phyloP scores from a whole-genome alignment of 768 basidiomycete genomes.

The Coprinellus micaceus region DNA sequence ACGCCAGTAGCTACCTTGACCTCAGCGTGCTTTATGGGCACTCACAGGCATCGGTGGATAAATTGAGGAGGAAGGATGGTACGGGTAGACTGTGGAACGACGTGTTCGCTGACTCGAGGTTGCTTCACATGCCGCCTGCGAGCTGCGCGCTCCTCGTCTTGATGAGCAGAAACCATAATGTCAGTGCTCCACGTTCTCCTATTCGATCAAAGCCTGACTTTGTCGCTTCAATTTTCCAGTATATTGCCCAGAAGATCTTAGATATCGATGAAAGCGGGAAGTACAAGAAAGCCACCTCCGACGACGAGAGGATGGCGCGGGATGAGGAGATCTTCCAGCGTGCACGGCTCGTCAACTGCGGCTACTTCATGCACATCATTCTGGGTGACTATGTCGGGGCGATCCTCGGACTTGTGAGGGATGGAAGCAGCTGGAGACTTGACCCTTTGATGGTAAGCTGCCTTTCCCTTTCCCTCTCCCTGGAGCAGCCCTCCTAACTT shows the following conservation, averaged over 20 bases:
- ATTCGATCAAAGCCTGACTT: slow-evolving; percentile 7
- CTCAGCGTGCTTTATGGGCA: slow-evolving; percentile 71
- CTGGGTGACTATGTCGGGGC: slow-evolving; percentile 70
- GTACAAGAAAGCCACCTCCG: slow-evolving; percentile 29
- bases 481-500: no score
- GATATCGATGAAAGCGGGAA: slow-evolving; percentile 63
- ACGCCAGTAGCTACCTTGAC: slow-evolving; percentile 72
- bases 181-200: slow-evolving; percentile 25
- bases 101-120: slow-evolving; percentile 61
- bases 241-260: slow-evolving; percentile 61
- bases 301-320: slow-evolving; percentile 35
- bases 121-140: slow-evolving; percentile 72
- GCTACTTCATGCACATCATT: slow-evolving; percentile 67
- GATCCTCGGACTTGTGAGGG: slow-evolving; percentile 66
- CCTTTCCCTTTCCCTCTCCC: not conserved
- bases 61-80: slow-evolving; percentile 59
- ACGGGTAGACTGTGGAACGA: slow-evolving; percentile 66
- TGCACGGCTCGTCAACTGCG: slow-evolving; percentile 69
- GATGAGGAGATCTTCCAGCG: slow-evolving; percentile 79
- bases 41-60: slow-evolving; percentile 41
- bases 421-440: slow-evolving; percentile 63
- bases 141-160: slow-evolving; percentile 65
- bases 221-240: slow-evolving; percentile 36
- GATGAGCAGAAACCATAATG: slow-evolving; percentile 72
- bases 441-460: slow-evolving; percentile 56